Base-by-base conservation (phyloP, 257 asterid species). In the Parsonsia alboflavescens region DNA sequence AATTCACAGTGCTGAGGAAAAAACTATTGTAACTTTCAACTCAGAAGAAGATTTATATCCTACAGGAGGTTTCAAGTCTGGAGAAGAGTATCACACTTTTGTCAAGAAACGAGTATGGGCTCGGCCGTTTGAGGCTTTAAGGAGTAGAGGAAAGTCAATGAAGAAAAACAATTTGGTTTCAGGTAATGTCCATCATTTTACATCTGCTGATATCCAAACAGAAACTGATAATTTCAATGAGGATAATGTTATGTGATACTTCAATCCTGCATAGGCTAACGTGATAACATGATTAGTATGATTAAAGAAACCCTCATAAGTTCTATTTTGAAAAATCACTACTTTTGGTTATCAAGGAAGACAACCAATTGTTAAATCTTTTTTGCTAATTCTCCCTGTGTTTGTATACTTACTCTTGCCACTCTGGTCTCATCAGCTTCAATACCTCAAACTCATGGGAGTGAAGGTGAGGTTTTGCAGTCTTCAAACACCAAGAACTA, bases 401-500 rank as follows among this genome's bases (percentile, higher is more conserved):
- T 21, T 54, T 22, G 10, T 19, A 2, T 54, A 54, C 61, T 54
- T 54, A 19, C 10, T 17, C 7, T 54, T 54, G 61, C 28, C 28
- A 54, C 22, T 6, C 12, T n/a, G 22, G 26, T 54, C 28, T 89
- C 97, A 3, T 87, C 90, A 52, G 68, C 89, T 61, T 88, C 97
- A 0, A 58, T 82, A n/a, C 89, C 97, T 21, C 89, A 84, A 3
- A 90, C 96, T 52, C 93, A 92, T 63, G 81, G 97, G 53, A 89
- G 89, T 41, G 97, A 94, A 81, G 97, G 91, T 68, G 98, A 91
- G 83, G 91, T 90, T 73, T 75, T 94, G 88, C 96, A 89, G 83
- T 89, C 91, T 8, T 78, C 95, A 66, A 94, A 94, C 80, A 39
- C 88, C 82, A 93, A 87, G 75, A 91, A 91, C 81, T 91, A 85